A percentile compares a stretch with the other conserved stretches of the same genome.
Evolutionary conservation across 2,329 filamentous ascomycete species (phyloP).

Genomic region (Coniochaeta sp.): DNA sequence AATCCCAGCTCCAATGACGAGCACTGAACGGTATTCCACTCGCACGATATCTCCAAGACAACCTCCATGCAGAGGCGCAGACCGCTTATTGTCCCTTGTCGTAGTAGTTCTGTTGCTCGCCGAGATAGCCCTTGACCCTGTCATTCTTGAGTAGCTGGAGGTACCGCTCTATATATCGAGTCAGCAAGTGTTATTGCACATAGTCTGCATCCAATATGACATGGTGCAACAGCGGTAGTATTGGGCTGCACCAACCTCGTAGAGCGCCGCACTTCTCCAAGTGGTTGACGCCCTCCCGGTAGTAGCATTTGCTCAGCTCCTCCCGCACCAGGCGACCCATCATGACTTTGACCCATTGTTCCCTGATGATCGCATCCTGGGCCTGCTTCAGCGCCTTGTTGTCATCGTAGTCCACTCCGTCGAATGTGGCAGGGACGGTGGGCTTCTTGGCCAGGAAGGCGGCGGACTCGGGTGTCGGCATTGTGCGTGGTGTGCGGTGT

Average conservation of each 20-base stretch:
- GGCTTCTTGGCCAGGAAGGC: conserved; percentile 81
- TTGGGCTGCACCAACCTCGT: conserved; percentile 56
- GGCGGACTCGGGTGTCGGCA: conserved; percentile 79
- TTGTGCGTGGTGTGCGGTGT: conserved; percentile 31
- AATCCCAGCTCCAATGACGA: neutral
- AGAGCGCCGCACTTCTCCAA: conserved; percentile 78
- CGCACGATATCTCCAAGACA: neutral
- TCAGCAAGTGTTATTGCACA: conserved; percentile 2
- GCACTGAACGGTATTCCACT: neutral
- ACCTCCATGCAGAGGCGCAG: neutral
- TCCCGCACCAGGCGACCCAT: conserved; percentile 78
- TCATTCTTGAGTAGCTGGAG: conserved; percentile 69
- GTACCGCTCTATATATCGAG: conserved; percentile 57
- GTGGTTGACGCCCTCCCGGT: conserved; percentile 78
- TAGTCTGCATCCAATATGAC: neutral
- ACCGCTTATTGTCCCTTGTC: conserved; percentile 29
- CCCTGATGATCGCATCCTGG: conserved; percentile 73
- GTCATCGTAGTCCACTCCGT: conserved; percentile 82
- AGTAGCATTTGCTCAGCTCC: conserved; percentile 82
- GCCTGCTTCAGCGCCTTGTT: conserved; percentile 74
- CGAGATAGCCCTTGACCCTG: conserved; percentile 73
- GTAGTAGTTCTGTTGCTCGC: conserved; percentile 72
- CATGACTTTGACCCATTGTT: conserved; percentile 88
- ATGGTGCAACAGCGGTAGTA: neutral
- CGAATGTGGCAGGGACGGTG: conserved; percentile 73